Evolutionary conservation across 2,329 filamentous ascomycete genomes (phyloP), one percentile per base, ranked within the genome.

Genomic region (Fusarium piperis): DNA sequence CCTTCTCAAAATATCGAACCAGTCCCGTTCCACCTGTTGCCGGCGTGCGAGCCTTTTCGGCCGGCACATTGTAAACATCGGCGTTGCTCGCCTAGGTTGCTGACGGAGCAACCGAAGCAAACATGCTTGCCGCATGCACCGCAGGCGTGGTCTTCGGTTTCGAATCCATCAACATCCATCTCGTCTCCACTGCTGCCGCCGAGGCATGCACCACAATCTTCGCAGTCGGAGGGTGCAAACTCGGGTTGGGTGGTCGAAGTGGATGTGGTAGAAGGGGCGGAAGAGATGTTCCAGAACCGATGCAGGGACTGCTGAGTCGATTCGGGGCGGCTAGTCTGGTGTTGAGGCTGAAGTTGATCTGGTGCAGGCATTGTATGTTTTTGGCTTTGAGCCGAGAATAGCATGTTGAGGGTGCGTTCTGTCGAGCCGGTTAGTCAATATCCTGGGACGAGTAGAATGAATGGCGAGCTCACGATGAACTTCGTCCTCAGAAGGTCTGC

Each of bases 21-120:
- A 4, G 68, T 55, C 18, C 55, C 62, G 16, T 68, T 66, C 75
- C 76, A 77, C 8, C 64, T 65, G 26, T 72, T 48, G 12, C 65
- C 60, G 10, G 68, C 70, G 1, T 56, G 61, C 67, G 69, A 74
- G 0, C 68, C 72, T 23, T 77, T 81, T 48, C 77, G 77, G 10
- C 84, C 84, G 0, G 87, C 86, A 72, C 89, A 91, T 6, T 77
- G 79, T 46, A 90, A 71, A 70, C 89, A 91, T 41, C 83, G 80
- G 65, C 86, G 82, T 72, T 87, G 81, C 67, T 87, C 84, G 4
- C 87, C 87, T 0, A 91, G 79, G 67, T 88, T 88, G 67, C 86
- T 89, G 41, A 90, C 83, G 0, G 88, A 89, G 75, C 89, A 91
- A 61, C 86, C 84, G 62, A 86, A 87, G 78, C 89, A 91, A 15